Evolutionary conservation across 306 rosid genomes (phyloP), one percentile per base, ranked within the genome.

Genomic region (Inga leiocalycina): DNA sequence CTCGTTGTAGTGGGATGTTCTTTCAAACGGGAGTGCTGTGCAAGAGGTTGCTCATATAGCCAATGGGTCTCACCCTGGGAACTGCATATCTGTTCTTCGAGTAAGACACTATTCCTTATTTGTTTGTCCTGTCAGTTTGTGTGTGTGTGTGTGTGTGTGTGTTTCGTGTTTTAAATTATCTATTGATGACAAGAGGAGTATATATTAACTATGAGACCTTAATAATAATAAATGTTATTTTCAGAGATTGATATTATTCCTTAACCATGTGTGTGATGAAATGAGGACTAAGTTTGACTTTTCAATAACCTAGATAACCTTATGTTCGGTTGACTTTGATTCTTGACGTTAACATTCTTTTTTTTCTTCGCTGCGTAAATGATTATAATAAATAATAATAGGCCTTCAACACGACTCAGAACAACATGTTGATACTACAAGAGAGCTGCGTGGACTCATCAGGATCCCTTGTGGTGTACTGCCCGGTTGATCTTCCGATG

Each of bases 11-110:
- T 96, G 99, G 99, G 99, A 96, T 88, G 98, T 96, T 39, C 99
- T 96, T 35, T 96, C 96, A 16, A 89, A 88, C 77, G 97, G 97
- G 27, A 92, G 91, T 89, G 90, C 91, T 46, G 92, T 93, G 61
- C 92, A 93, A 90, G 99, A 93, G 80, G 98, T 96, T 77, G 99
- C 99, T 17, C 98, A 93, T 76, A 96, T 96, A 65, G 95, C 97
- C 66, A 96, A 93, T 75, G 99, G 99, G 44, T 87, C 98, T 8
- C 94, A 92, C 80, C 97, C 93, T 14, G 99, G 99, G 30, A 96
- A 96, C 86, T 90, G 93, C 90, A 93, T 96, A 52, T 93, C 99
- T 54, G 92, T 96, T 67, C 97, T 96, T 10, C 82, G 99, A 64
- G 99, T 96, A 83, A 79, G 84, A 27, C 52, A 2, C 62, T 8